Base-by-base conservation (phyloP, 2,329 filamentous ascomycete species). In the Clarireedia homoeocarpa region DNA sequence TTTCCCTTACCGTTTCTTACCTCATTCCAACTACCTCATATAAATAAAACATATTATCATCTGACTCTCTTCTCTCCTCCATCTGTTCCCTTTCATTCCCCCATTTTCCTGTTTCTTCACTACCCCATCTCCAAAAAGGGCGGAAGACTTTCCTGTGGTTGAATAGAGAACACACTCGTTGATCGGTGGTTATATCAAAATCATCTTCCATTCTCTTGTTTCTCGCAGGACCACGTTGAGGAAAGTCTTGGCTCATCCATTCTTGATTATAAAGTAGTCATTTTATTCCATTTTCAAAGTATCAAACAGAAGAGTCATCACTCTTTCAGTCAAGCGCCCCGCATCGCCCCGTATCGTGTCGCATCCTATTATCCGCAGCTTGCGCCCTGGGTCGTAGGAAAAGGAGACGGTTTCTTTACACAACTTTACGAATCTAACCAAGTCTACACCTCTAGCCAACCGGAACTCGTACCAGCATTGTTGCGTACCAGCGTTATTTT, bases 321-420 rank as follows among this genome's bases (percentile, higher is more conserved):
- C 12, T 12, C 30, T 34, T 55, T 55, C 52, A 55, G 56, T 59
- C 58, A 53, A 59, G 61, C 62, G 59, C 56, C 60, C 59, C 62
- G 62, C 58, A 55, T 58, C 56, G 39, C 51, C 58, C 38, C 55
- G 58, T 55, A 42, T 47, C 58, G 58, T 52, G 50, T 59, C 49
- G 45, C 50, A 57, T 53, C 46, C 52, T 59, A 62, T 62, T 55
- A 60, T 61, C 59, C 60, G 61, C 61, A 62, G 56, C 60, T 61
- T 59, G 62, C 63, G 57, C 64, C 56, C 9, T 34, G 14, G 63
- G 62, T 59, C 61, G 63, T 59, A 63, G 62, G 47, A 34, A 63
- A 58, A 60, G 17, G 53, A 61, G 59, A 55, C 60, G 59, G 53
- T 47, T 54, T 39, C 48, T 51, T 40, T 49, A 27, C 38, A 51